Evolutionary conservation across 805 yeast species (phyloP), one percentile per base, ranked within the genome.

Genomic region (Tetrapisispora arboricola): DNA sequence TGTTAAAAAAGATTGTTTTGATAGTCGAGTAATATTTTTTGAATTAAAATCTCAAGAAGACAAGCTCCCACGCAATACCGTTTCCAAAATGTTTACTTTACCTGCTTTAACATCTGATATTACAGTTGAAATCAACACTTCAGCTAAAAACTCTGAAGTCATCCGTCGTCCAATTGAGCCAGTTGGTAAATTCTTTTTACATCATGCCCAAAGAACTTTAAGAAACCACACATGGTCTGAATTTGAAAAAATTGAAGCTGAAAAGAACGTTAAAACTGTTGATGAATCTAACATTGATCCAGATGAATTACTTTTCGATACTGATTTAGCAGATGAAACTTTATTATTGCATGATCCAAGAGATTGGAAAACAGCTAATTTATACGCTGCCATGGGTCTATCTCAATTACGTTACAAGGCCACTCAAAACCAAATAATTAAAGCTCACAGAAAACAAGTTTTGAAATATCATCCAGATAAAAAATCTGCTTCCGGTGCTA

Each of bases 211-310:
- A 52, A 84, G 98, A 73, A 76, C 94, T 41, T 72, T 88, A 54
- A 80, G 95, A 68, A 95, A 95, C 63, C 96, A 94, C 70, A 86
- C 97, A 38, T 92, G 96, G 95, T 86, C 96, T 42, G 97, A 92
- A 68, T 92, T 76, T 59, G 98, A 92, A 69, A 80, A 83, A 63
- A 70, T 87, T 51, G 94, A 88, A 73, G 95, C 95, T 46, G 94
- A 81, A 61, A 79, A 77, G 67, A 84, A 84, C 65, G 94, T 84
- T 56, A 73, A 74, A 55, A 66, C 66, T 43, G 76, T 77, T 47
- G 94, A 84, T 53, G 81, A 75, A 52, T 59, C 73, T 47, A 67
- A 55, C 42, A 66, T 60, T 32, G 84, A 76, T 41, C 80, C 79
- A 51, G 78, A 75, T 43, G 78, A 74, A 40, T 63, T 61, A 25